Evolutionary conservation across 2,329 filamentous ascomycete species (phyloP).

Genomic region (Fusarium brevicatenulatum): DNA sequence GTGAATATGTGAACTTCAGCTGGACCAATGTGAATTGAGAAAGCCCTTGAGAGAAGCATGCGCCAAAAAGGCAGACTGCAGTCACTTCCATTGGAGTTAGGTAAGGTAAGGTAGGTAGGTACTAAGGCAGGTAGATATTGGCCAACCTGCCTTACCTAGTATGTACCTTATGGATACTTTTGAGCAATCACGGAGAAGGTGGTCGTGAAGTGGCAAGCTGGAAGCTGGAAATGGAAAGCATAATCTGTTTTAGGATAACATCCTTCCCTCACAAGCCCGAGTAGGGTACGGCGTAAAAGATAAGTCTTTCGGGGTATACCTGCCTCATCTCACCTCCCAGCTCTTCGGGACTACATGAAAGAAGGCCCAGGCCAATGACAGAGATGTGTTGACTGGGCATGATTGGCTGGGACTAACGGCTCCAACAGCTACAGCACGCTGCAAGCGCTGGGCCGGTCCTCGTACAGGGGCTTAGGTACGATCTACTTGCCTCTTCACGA

Average conservation of each 20-base stretch:
- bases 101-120: not conserved
- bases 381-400: constrained; percentile 9
- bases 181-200: constrained; percentile 24
- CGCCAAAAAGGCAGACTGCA: not conserved
- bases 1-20: constrained; percentile 2
- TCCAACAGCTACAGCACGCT: constrained; percentile 39
- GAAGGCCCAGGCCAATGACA: constrained; percentile 7
- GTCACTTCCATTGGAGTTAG: not conserved
- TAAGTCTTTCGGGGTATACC: constrained; percentile 9
- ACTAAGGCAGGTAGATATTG: not conserved
- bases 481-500: constrained; percentile 12
- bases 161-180: not conserved
- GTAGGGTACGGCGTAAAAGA: constrained; percentile 9
- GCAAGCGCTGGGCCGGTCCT: constrained; percentile 26
- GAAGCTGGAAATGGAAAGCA: constrained; percentile 36
- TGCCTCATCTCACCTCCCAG: constrained; percentile 21
- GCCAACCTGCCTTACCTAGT: not conserved
- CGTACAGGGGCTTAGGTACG: constrained; percentile 4
- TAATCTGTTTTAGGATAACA: constrained; percentile 32
- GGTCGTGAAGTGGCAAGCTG: constrained; percentile 38
- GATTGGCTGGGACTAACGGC: constrained; percentile 17
- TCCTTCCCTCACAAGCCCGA: constrained; percentile 18
- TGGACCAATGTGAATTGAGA: constrained; percentile 5
- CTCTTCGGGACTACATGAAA: constrained; percentile 10
- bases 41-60: constrained; percentile 10